Evolutionary conservation across 352 stramenopile species (phyloP), one percentile per base, ranked within the genome.

Genomic region (Phytophthora aleatoria): DNA sequence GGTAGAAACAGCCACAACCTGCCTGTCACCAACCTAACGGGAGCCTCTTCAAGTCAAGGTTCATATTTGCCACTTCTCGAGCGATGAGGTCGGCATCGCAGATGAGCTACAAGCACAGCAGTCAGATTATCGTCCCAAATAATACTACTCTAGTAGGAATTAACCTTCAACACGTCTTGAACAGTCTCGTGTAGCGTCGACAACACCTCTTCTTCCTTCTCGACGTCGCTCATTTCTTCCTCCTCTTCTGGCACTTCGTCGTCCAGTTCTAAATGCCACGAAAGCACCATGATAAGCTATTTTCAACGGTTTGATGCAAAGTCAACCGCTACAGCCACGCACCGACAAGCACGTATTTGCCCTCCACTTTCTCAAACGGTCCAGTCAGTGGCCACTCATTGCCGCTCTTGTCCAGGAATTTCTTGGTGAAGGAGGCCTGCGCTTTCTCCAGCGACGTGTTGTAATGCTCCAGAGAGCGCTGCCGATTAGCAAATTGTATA

Each of bases 341-440:
- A 91, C 83, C 83, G 35, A 92, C 79, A 5, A 92, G 76, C 16
- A 86, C 77, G 52, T 90, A 92, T 71, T 88, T 88, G 5, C 76
- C 69, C 9, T 62, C 47, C 13, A 86, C 67, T 36, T 64, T 77
- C 44, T 79, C 71, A 45, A 92, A 92, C 0, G 56, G 61, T 1
- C 49, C 71, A 24, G 35, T 38, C 9, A 89, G 62, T 5, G 81
- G 81, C 83, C 83, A 92, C 49, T 82, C 73, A 39, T 92, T 92
- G 44, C 72, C 81, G 26, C 68, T 88, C 41, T 90, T 92, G 51
- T 77, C 71, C 26, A 71, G 15, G 57, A 92, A 92, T 35, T 87
- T 89, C 49, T 84, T 84, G 20, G 72, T 64, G 51, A 92, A 89
- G 4, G 73, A 83, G 26, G 60, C 58, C 44, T 79, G 67, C 10